Conservation (phyloP, 176 grass and related monocot species). For the Ananas comosus region DNA sequence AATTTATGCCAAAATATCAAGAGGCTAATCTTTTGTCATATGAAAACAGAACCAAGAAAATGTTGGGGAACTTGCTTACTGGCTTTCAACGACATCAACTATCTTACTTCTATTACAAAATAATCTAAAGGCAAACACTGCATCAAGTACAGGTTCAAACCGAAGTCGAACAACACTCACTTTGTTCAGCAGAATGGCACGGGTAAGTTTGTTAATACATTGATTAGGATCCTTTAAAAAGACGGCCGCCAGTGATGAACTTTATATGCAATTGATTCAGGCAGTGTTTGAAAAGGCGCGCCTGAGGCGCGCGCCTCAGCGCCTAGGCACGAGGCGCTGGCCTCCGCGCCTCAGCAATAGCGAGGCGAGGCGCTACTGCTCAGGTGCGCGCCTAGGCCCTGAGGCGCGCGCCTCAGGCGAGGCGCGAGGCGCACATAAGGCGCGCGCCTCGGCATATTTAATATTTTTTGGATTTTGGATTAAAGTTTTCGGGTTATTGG, state of each 20-base stretch:
- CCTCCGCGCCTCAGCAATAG: too few relatives aligned
- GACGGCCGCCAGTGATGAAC: neutral
- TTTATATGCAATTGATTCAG: neutral
- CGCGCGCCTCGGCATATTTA: too few relatives aligned
- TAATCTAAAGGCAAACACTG: conserved; percentile 71
- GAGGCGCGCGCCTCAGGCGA: too few relatives aligned
- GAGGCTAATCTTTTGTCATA: neutral
- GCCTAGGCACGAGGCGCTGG: too few relatives aligned
- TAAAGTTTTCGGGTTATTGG: too few relatives aligned
- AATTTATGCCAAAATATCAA: neutral
- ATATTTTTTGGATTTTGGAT: too few relatives aligned
- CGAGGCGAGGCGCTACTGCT: too few relatives aligned
- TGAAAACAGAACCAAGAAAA: conserved; percentile 43
- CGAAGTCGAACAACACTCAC: conserved; percentile 44
- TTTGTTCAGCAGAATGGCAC: conserved; percentile 71
- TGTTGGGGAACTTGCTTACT: conserved; percentile 73
- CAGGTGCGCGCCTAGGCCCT: too few relatives aligned
- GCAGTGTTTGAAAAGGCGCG: too few relatives aligned
- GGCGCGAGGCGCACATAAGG: too few relatives aligned
- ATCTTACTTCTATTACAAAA: conserved; percentile 79
- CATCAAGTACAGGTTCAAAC: conserved; percentile 41
- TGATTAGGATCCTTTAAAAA: neutral
- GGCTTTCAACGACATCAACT: conserved; percentile 79
- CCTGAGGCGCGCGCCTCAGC: too few relatives aligned
- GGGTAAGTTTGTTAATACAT: conserved; percentile 30